phyloP scores from a whole-genome alignment of 768 basidiomycete genomes.

The Lactarius trivialis region DNA sequence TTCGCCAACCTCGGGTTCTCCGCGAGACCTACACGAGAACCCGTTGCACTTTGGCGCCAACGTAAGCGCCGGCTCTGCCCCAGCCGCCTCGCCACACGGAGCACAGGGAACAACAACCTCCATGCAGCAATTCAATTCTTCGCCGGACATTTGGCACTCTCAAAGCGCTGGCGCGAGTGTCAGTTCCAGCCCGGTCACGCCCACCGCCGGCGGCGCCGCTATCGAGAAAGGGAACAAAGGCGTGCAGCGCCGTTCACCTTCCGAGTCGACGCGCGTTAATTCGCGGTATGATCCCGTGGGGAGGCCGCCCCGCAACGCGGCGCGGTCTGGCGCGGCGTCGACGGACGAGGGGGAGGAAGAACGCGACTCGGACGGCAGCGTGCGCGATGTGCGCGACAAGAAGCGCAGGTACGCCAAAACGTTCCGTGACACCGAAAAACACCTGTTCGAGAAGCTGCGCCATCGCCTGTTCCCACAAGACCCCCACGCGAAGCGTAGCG shows the following conservation, averaged over 20 bases:
- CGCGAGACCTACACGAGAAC: constrained; percentile 4
- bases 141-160: constrained; percentile 10
- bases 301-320: neutral
- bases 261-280: constrained; percentile 9
- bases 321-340: neutral
- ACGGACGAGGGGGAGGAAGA: constrained; percentile 22
- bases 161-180: constrained; percentile 3
- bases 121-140: constrained; percentile 4
- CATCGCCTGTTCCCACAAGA: constrained; percentile 18
- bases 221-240: constrained; percentile 4
- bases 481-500: constrained; percentile 19
- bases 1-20: constrained; percentile 4
- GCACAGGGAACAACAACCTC: neutral
- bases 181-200: neutral
- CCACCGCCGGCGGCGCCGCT: neutral
- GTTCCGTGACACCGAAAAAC: constrained; percentile 20
- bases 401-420: constrained; percentile 20
- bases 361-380: constrained; percentile 20
- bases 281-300: constrained; percentile 15
- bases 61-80: neutral
- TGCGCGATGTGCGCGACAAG: constrained; percentile 17
- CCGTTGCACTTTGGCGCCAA: constrained; percentile 1
- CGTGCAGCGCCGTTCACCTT: constrained; percentile 11
- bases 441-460: constrained; percentile 19
- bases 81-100: neutral